Base-by-base conservation (phyloP, 1,139 yeast genomes). In the Ogataea hybrid region DNA sequence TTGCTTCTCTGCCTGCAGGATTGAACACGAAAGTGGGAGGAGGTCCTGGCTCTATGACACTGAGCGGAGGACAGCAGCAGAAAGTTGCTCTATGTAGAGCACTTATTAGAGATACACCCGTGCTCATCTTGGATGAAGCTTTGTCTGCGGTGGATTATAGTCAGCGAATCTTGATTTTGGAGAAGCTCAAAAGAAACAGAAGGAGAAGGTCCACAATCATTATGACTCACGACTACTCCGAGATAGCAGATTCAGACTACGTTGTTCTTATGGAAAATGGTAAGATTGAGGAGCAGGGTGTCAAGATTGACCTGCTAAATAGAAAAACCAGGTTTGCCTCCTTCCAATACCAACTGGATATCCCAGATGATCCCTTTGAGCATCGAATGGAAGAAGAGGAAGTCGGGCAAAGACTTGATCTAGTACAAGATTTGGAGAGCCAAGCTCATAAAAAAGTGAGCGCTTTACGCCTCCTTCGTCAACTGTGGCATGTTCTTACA, bases 31-130 rank as follows among this genome's bases (percentile, higher is more conserved):
- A 59, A 2, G 54, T 85, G 3, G 78, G 81, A 0, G 35, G 27
- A 14, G 44, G 42, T 4, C 35, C 43, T 2, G 39, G 32, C 2
- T 58, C 63, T 0, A 41, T 68, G 14, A 58, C 68, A 2, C 65
- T 92, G n/a, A 88, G 96, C 50, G 97, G 97, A 4, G 98, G 98
- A 0, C 96, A 92, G 60, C 76, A 73, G 42, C 98, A 92, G 62
- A 67, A 90, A 44, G 68, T 92, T 4, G 84, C 92, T 0, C 59
- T 92, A 22, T 96, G 97, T 0, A 72, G 97, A 44, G 97, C 97
- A 0, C 73, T 71, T 48, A 52, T 89, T 5, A 70, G 88, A 47
- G 75, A 90, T 54, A 64, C 94, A 0, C 84, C 90, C 0, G 73
- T 92, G 3, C 65, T 92, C 46, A 75, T 92, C 10, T 66, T 89